These are phyloP conservation scores for Oryza coarctata DNA, from an alignment of 176 grass and related monocot genomes.

Conservation along the genomic window DNA sequence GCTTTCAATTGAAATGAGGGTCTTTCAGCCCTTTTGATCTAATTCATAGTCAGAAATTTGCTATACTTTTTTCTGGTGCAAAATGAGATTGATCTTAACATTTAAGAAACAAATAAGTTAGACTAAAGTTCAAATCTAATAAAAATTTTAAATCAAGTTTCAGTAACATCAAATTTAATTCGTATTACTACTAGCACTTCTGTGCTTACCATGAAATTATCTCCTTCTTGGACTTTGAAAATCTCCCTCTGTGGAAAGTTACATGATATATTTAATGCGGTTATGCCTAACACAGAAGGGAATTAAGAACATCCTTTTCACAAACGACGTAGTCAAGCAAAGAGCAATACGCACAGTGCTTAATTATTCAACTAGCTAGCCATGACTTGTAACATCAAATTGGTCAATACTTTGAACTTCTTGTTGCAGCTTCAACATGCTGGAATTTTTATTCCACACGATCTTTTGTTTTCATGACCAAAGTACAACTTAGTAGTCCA, in stretches of 20 bases:
- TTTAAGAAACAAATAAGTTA: too few species aligned
- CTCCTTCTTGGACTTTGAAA: too few species aligned
- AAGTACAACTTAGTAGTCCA: not conserved
- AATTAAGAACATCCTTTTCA: not conserved
- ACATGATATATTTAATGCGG: not conserved
- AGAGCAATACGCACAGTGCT: not conserved
- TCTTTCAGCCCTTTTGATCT: too few species aligned
- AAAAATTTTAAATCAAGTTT: too few species aligned
- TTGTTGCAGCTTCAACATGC: not conserved
- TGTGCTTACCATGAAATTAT: too few species aligned
- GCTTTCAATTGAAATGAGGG: too few species aligned
- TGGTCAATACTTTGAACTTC: not conserved
- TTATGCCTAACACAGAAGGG: not conserved
- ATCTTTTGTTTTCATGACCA: not conserved
- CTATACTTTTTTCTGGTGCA: too few species aligned
- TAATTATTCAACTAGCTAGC: not conserved
- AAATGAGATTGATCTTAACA: too few species aligned
- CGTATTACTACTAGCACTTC: too few species aligned
- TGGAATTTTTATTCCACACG: not conserved
- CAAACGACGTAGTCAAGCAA: not conserved
- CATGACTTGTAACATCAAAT: not conserved
- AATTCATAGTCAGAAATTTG: too few species aligned
- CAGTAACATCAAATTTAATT: too few species aligned
- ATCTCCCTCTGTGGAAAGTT: not conserved
- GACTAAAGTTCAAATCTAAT: too few species aligned